These are phyloP conservation scores for Suillus bovinus DNA, from an alignment of 768 basidiomycete species.

Conservation along the genomic window DNA sequence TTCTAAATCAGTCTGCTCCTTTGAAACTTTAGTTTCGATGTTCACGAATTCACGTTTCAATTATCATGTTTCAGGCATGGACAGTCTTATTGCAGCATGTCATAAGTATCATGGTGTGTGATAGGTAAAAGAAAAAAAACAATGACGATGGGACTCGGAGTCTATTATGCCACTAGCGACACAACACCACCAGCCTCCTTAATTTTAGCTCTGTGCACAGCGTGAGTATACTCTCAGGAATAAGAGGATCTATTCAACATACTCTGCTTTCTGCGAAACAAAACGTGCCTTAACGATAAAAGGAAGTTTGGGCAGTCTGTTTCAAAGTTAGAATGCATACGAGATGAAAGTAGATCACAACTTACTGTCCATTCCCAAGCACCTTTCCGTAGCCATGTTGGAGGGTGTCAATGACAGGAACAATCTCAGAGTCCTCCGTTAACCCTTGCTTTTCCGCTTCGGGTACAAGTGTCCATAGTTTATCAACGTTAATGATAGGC, in stretches of 20 bases:
- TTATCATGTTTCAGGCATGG: conserved; percentile 12
- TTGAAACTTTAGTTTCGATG: neutral
- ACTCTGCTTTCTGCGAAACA: conserved; percentile 88
- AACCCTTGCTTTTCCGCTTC: conserved; percentile 78
- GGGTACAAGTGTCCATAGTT: conserved; percentile 91
- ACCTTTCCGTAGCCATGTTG: conserved; percentile 88
- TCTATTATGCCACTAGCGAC: conserved; percentile 85
- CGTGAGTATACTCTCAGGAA: conserved; percentile 27
- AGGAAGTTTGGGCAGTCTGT: conserved; percentile 82
- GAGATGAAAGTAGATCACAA: conserved; percentile 17
- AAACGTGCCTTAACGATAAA: conserved; percentile 99
- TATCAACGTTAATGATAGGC: conserved; percentile 98
- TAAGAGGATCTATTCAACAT: conserved; percentile 22
- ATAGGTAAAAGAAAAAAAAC: conserved; percentile 24
- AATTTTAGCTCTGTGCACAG: conserved; percentile 62
- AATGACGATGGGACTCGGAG: conserved; percentile 9
- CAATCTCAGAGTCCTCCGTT: conserved; percentile 73
- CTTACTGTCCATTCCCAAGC: conserved; percentile 90
- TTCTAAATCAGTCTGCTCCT: conserved; percentile 1
- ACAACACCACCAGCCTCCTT: conserved; percentile 96
- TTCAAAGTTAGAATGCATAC: conserved; percentile 4
- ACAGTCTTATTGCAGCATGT: conserved; percentile 17
- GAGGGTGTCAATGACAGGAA: conserved; percentile 93
- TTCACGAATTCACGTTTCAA: neutral
- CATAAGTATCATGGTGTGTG: conserved; percentile 12